These are phyloP conservation scores for Chalciporus chontae DNA, from an alignment of 768 basidiomycete genomes.

Conservation along the genomic window DNA sequence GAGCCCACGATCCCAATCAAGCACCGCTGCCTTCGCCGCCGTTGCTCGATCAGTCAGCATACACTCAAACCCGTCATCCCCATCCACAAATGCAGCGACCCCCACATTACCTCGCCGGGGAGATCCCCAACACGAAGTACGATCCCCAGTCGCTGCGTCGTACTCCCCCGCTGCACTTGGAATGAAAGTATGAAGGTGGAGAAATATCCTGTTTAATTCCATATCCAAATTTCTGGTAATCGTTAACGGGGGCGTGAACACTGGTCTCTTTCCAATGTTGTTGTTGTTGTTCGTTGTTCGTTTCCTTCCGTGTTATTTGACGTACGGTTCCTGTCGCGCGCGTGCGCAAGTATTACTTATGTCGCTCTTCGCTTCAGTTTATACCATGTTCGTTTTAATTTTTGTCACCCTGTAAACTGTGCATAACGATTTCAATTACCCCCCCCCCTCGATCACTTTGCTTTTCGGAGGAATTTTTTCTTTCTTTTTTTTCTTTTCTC, in stretches of 20 bases:
- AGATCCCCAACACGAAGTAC: slow-evolving; percentile 39
- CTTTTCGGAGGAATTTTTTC: not conserved
- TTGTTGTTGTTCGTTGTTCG: not conserved
- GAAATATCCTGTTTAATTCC: slow-evolving; percentile 15
- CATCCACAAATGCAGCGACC: slow-evolving; percentile 33
- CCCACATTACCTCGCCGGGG: slow-evolving; percentile 35
- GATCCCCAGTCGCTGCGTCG: slow-evolving; percentile 39
- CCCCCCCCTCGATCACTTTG: slow-evolving; percentile 1
- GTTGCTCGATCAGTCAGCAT: slow-evolving; percentile 31
- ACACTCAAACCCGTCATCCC: slow-evolving; percentile 28
- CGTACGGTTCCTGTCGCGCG: no score
- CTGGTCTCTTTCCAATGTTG: slow-evolving; percentile 12
- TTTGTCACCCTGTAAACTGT: slow-evolving; percentile 22
- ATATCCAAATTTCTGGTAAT: slow-evolving; percentile 29
- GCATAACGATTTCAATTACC: slow-evolving; percentile 17
- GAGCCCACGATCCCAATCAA: slow-evolving; percentile 31
- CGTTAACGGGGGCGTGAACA: slow-evolving; percentile 21
- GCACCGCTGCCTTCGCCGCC: slow-evolving; percentile 28
- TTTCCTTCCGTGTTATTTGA: not conserved
- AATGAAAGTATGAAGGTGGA: slow-evolving; percentile 39
- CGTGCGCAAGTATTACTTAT: no score
- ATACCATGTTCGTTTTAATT: slow-evolving; percentile 27
- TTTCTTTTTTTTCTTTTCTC: no score
- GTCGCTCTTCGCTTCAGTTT: slow-evolving; percentile 9
- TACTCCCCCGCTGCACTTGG: slow-evolving; percentile 47